Evolutionary conservation across 495 filamentous ascomycete species (phyloP).

Genomic region (Hypoxylon cercidicola): DNA sequence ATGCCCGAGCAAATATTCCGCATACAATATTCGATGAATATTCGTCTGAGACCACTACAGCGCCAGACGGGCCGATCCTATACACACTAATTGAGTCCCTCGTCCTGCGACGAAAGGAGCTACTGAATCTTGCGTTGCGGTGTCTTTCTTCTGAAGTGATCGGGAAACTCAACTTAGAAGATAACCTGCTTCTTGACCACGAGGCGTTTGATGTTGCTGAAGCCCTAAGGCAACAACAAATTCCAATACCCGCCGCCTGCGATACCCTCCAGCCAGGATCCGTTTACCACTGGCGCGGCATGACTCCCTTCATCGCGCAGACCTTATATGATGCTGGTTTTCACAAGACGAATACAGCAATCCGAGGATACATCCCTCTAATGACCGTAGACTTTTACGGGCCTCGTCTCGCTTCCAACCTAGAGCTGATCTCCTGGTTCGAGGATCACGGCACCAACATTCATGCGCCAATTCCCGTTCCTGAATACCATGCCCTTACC

Average conservation of each 20-base stretch:
- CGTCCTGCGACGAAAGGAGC: not conserved
- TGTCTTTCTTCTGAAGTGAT: constrained; percentile 2
- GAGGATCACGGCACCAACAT: constrained; percentile 15
- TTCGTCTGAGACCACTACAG: not conserved
- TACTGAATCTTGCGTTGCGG: constrained; percentile 7
- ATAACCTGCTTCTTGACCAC: not conserved
- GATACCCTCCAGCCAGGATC: not conserved
- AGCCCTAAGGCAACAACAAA: not conserved
- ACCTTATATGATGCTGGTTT: constrained; percentile 19
- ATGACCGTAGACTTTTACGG: not conserved
- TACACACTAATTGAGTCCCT: not conserved
- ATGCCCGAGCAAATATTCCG: constrained; percentile 2
- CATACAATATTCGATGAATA: not conserved
- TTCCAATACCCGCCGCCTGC: not conserved
- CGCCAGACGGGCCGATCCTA: no score
- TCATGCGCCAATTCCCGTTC: constrained; percentile 3
- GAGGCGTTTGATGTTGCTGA: constrained; percentile 15
- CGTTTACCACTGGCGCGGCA: not conserved
- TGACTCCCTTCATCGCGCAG: not conserved
- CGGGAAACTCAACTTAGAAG: not conserved
- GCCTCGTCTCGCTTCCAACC: not conserved
- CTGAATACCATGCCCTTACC: no score
- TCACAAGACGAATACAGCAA: not conserved
- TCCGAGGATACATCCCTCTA: not conserved
- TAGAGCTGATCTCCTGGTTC: constrained; percentile 16